Evolutionary conservation across 345 rosid species (phyloP).

Genomic region (Gossypium arboreum): DNA sequence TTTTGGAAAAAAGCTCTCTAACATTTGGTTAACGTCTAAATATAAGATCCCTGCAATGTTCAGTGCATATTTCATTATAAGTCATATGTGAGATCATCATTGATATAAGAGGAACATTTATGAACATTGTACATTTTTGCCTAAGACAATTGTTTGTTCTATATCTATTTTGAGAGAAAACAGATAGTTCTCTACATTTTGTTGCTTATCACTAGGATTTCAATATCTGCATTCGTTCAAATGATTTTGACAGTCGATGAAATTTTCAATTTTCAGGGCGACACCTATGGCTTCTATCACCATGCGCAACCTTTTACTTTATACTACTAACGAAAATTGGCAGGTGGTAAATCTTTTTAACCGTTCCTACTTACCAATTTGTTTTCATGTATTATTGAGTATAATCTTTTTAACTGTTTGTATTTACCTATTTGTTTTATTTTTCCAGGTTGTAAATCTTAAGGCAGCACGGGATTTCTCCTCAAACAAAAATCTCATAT

Average conservation of each 20-base stretch:
- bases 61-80: background rate
- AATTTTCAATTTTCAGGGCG: conserved; percentile 53
- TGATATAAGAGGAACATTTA: background rate
- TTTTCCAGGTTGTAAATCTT: conserved; percentile 80
- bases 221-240: background rate
- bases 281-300: conserved; percentile 93
- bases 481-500: conserved; percentile 66
- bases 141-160: background rate
- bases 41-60: background rate
- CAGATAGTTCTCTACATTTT: background rate
- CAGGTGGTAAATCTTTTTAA: conserved; percentile 41
- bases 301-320: conserved; percentile 71
- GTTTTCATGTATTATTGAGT: background rate
- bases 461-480: conserved; percentile 97
- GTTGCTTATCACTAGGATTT: background rate
- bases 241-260: background rate
- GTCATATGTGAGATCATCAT: background rate
- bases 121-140: conserved; percentile 5
- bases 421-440: conserved; percentile 6
- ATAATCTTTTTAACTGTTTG: background rate
- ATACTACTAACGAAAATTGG: conserved; percentile 93
- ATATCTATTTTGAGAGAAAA: background rate
- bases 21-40: background rate
- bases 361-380: conserved; percentile 11
- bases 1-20: background rate